Base-by-base conservation (phyloP, 495 filamentous ascomycete species). In the Evansstolkia leycettana region DNA sequence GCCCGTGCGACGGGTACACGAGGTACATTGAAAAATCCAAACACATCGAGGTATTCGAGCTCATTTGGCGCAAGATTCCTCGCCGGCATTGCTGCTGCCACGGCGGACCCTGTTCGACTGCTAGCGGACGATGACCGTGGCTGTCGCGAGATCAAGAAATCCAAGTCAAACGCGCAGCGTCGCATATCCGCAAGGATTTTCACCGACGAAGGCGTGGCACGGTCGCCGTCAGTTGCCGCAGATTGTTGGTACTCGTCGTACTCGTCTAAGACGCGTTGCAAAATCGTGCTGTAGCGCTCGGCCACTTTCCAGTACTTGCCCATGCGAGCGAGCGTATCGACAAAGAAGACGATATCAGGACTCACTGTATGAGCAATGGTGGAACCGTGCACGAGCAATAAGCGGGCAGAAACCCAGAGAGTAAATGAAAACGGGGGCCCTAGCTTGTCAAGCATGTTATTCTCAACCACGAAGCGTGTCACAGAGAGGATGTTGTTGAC, bases 21-120 rank as follows among this genome's bases (percentile, higher is more conserved):
- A 3, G 86, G 86, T 29, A 90, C 73, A 55, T 92, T 92, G 65
- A 92, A 94, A 59, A 88, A 92, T 41, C 87, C 82, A 52, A 94
- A 94, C 2, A 92, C 82, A 48, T 94, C 84, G n/a, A 92, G 60
- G 46, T 88, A 92, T 45, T 92, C 86, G 8, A 90, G 62, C 39
- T 93, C 82, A 50, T 87, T 83, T 7, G 79, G 72, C 7, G 71
- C 80, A n/a, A 76, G 76, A 37, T 73, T 85, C 17, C 74, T 62
- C 7, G 65, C 65, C 0, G 45, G 41, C 4, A 50, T 39, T 7
- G 54, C 56, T 1, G 67, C 55, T n/a, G 28, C 5, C 12, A 33
- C 2, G 9, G 14, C 3, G n/a, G 30, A 57, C 46, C 37, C 33
- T 32, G 31, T 37, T 43, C 47, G 47, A 54, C 65, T 20, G 46